Conservation (phyloP, 2,329 filamentous ascomycete genomes). For the Aspergillus sp. region DNA sequence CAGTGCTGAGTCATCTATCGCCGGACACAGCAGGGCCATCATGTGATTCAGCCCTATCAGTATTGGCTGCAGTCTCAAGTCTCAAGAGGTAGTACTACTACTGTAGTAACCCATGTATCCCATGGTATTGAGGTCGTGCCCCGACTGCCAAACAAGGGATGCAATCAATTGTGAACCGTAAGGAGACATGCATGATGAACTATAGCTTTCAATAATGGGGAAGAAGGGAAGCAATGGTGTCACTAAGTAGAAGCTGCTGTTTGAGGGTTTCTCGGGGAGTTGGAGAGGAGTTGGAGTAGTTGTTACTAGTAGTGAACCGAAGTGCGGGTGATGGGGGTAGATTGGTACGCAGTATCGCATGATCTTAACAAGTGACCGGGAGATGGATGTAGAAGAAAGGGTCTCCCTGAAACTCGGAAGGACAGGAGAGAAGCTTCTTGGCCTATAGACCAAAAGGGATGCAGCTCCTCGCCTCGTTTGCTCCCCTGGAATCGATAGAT, state of each 20-base stretch:
- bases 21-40: neutral
- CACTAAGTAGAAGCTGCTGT: neutral
- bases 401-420: neutral
- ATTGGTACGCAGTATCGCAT: neutral
- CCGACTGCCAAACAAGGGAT: neutral
- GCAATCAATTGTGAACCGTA: no score
- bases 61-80: neutral
- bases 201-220: no score
- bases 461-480: neutral
- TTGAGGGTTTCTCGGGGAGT: neutral
- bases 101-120: neutral
- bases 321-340: neutral
- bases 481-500: neutral
- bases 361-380: neutral
- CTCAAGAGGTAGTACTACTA: no score
- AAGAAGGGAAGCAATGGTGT: neutral
- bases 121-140: neutral
- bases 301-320: neutral
- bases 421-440: neutral
- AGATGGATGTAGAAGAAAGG: neutral
- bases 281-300: neutral
- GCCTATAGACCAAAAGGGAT: neutral
- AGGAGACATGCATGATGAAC: no score
- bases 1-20: conserved; percentile 2
- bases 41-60: conserved; percentile 22